Evolutionary conservation across 2,329 filamentous ascomycete species (phyloP), one percentile per base, ranked within the genome.

Genomic region (Claviceps capensis): DNA sequence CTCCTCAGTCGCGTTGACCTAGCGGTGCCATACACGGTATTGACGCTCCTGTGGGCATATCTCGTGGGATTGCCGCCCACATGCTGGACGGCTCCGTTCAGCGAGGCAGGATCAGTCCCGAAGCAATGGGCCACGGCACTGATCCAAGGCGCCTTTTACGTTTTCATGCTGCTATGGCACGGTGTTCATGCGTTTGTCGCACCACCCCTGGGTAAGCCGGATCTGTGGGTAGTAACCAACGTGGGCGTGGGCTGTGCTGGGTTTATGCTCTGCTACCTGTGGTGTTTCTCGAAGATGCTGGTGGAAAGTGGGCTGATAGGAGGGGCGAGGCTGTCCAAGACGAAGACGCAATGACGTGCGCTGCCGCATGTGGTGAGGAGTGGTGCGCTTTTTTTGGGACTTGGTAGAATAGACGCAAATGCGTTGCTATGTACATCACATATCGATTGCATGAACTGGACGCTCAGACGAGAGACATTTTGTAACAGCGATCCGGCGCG

Each of bases 151-250:
- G 69, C 72, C 13, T 90, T 93, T 59, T 97, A 97, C 62, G 57
- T 81, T 4, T 74, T 73, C 36, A 95, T 96, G 83, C 72, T 81
- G 14, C 75, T 67, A 14, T 96, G 93, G 88, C 93, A 98, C 66
- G 67, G 87, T 13, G 70, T 81, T 0, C 88, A 95, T 59, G 77
- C 77, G 1, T 81, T 82, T 54, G 69, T 89, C 1, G 55, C 67
- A 9, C 82, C 90, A 14, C 90, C 91, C 4, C 60, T 71, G 0
- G 75, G 77, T 53, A 96, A 95, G 68, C 93, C 93, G 0, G 93
- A 98, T 69, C 71, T 98, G 1, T 98, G 91, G 91, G 83, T 94
- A 3, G 90, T 98, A 2, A 77, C 82, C 13, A 98, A 98, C 62
- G 89, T 93, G 8, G 81, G 88, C 17, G 69, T 97, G 22, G 93